phyloP scores from a whole-genome alignment of 2,329 filamentous ascomycete genomes.

The Westerdykella sp. region DNA sequence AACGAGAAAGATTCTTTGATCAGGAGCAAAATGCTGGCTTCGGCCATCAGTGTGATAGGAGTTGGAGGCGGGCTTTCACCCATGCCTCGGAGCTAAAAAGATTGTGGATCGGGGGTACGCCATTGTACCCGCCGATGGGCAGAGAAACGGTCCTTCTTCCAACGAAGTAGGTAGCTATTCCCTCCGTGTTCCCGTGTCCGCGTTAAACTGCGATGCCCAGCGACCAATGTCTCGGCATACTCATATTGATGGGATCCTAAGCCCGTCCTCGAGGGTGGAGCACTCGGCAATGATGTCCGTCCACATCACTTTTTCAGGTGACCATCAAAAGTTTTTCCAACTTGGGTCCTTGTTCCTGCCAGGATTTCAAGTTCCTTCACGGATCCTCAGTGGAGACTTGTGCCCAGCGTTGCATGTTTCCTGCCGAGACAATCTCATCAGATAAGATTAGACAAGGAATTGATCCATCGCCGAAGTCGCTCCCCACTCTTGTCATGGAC shows the following conservation, averaged over 20 bases:
- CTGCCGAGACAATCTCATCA: constrained; percentile 19
- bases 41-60: constrained; percentile 6
- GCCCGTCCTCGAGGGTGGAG: not conserved
- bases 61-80: constrained; percentile 13
- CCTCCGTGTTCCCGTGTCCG: too few relatives aligned
- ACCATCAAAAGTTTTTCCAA: constrained; percentile 3
- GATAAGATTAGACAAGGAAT: constrained; percentile 18
- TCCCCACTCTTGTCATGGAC: too few relatives aligned
- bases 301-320: constrained; percentile 2
- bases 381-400: not conserved
- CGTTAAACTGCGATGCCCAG: not conserved
- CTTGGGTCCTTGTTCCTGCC: too few relatives aligned
- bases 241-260: too few relatives aligned
- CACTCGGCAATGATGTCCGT: not conserved
- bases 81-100: constrained; percentile 33
- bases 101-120: not conserved
- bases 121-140: not conserved
- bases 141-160: too few relatives aligned
- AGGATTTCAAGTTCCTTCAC: not conserved
- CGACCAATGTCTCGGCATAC: not conserved
- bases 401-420: not conserved
- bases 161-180: too few relatives aligned
- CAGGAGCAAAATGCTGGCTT: constrained; percentile 2
- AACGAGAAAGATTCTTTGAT: constrained; percentile 15
- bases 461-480: too few relatives aligned